Percentiles rank a stretch among this genome's conserved stretches.
These are phyloP conservation scores for Obelidium mucronatum DNA, from an alignment of 192 early-diverging fungal species.

Conservation along the genomic window DNA sequence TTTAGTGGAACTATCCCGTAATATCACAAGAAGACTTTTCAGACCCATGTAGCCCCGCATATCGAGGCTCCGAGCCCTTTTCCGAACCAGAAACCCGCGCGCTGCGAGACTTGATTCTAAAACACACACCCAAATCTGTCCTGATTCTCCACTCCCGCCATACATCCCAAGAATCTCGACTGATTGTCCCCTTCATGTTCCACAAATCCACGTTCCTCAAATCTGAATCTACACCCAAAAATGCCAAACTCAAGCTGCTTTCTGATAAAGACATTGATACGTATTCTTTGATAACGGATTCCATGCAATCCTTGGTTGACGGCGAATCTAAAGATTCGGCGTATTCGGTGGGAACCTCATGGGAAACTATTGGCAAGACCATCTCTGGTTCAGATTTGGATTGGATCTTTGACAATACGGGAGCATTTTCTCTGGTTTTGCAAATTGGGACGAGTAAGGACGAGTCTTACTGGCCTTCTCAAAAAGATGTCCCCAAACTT, in stretches of 20 bases:
- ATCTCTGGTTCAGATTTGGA: slow-evolving; percentile 42
- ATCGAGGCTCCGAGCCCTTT: slow-evolving; percentile 35
- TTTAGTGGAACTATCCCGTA: slow-evolving; percentile 31
- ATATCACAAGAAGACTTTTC: slow-evolving; percentile 25
- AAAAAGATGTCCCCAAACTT: background rate
- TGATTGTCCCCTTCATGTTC: slow-evolving; percentile 40
- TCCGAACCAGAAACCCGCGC: slow-evolving; percentile 41
- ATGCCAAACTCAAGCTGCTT: slow-evolving; percentile 25
- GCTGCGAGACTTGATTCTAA: slow-evolving; percentile 27
- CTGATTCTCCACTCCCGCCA: slow-evolving; percentile 34
- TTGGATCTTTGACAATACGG: slow-evolving; percentile 39
- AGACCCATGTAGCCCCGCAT: slow-evolving; percentile 30
- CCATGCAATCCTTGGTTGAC: slow-evolving; percentile 10
- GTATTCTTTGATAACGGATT: slow-evolving; percentile 20
- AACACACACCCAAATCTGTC: slow-evolving; percentile 22
- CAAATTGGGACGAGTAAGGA: slow-evolving; percentile 34
- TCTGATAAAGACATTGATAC: slow-evolving; percentile 17
- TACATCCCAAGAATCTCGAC: slow-evolving; percentile 14
- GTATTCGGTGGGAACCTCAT: slow-evolving; percentile 32
- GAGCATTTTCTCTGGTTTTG: slow-evolving; percentile 27
- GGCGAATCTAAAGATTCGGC: background rate
- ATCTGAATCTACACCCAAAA: background rate
- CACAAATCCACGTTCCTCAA: slow-evolving; percentile 35
- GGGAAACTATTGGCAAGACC: slow-evolving; percentile 30
- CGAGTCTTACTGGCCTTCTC: slow-evolving; percentile 26